Evolutionary conservation across 495 filamentous ascomycete genomes (phyloP), one percentile per base, ranked within the genome.

Genomic region (Diplogelasinospora grovesii): DNA sequence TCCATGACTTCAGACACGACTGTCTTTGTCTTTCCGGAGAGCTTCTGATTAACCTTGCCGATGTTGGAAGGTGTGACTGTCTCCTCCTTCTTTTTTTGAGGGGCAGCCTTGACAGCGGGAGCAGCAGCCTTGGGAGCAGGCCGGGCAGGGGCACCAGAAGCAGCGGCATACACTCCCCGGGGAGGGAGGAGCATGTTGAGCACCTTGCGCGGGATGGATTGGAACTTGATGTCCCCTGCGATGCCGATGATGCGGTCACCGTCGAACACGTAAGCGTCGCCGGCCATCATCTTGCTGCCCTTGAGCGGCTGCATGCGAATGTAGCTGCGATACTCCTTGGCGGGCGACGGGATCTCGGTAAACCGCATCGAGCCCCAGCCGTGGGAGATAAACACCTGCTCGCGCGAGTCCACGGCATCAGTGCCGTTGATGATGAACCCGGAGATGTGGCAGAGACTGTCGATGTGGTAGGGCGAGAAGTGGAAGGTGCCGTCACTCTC

Each of bases 371-470:
- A 80, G 45, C 83, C 78, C 81, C 85, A 84, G n/a, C 84, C 83
- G 50, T 89, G 86, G 28, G 79, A 85, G 41, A 89, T 78, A 53
- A 78, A 90, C 22, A 86, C 80, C 30, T 78, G 67, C 40, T 83
- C 77, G 42, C 77, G 75, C 0, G 79, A 81, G 48, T 89, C 80
- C 3, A 80, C 73, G 16, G 71, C 74, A 52, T 86, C 84, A 40
- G 79, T 87, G 10, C 75, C 83, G 53, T 89, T 89, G 64, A 87
- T 79, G 45, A 83, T 80, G 60, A 92, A 89, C 13, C 86, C 86
- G 8, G 82, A 80, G 22, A 84, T 68, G 49, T 83, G 78, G 47
- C 71, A 75, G 34, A 75, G 45, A 30, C 78, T 82, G 55, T 88
- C 85, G 31, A 86, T 83, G 71, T 79, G 85, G 59, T 81, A 83